Percentiles rank a stretch among this genome's conserved stretches.
Evolutionary conservation across 768 basidiomycete species (phyloP).

Genomic region (Lactarius indigo): DNA sequence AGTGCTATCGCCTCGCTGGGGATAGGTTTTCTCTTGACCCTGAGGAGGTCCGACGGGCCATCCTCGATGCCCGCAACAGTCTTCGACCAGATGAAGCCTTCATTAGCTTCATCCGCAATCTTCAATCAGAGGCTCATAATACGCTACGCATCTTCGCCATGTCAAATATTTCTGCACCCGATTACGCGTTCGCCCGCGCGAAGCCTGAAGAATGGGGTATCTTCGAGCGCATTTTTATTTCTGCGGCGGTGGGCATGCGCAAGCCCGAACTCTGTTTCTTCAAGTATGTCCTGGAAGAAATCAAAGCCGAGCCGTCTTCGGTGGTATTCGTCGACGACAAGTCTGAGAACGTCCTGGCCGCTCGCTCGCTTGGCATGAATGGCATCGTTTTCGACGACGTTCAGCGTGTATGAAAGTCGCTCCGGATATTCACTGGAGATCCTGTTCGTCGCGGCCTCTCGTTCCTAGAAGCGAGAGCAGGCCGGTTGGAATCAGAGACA

Average conservation of each 20-base stretch:
- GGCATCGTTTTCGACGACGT: slow-evolving; percentile 50
- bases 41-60: slow-evolving; percentile 41
- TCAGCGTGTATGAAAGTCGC: slow-evolving; percentile 40
- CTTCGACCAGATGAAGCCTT: slow-evolving; percentile 44
- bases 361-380: slow-evolving; percentile 52
- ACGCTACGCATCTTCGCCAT: slow-evolving; percentile 47
- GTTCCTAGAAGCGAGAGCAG: slow-evolving; percentile 41
- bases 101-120: slow-evolving; percentile 43
- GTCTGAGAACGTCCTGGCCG: slow-evolving; percentile 54
- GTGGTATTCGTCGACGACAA: slow-evolving; percentile 61
- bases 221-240: slow-evolving; percentile 50
- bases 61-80: slow-evolving; percentile 47
- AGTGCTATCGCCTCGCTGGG: slow-evolving; percentile 42
- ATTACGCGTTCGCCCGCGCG: slow-evolving; percentile 44
- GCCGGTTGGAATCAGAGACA: slow-evolving; percentile 44
- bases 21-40: slow-evolving; percentile 38
- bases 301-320: slow-evolving; percentile 42
- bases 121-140: slow-evolving; percentile 39
- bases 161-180: slow-evolving; percentile 56
- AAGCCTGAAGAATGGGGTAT: slow-evolving; percentile 47
- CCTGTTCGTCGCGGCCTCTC: slow-evolving; percentile 42
- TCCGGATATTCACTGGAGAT: slow-evolving; percentile 47
- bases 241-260: slow-evolving; percentile 48
- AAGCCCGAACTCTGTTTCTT: slow-evolving; percentile 56
- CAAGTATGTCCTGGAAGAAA: slow-evolving; percentile 43